A percentile compares a stretch with the other conserved stretches of the same genome.
Conservation (phyloP, 306 rosid genomes). For the Sindora glabra region DNA sequence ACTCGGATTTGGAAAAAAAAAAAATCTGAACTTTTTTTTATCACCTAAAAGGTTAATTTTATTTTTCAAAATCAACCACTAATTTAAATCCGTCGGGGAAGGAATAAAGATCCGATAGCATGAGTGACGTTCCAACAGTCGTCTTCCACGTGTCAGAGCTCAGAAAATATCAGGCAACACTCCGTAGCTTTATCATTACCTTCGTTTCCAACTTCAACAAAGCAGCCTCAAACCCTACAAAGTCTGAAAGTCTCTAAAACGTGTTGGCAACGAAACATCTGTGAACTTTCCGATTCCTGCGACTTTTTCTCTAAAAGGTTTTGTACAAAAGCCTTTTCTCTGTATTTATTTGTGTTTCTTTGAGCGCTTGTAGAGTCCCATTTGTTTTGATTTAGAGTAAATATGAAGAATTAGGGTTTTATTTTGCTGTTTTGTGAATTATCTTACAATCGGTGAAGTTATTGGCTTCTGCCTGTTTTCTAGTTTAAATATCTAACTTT, state of each 20-base stretch:
- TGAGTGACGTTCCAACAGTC: conserved; percentile 10
- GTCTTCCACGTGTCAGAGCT: conserved; percentile 10
- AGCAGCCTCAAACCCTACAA: not conserved
- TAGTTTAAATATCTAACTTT: conserved; percentile 4
- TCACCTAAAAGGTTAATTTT: too few species aligned
- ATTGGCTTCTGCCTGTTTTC: not conserved
- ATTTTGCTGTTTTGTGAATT: not conserved
- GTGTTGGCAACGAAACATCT: not conserved
- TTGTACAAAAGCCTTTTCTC: not conserved
- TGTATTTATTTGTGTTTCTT: not conserved
- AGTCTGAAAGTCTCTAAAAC: not conserved
- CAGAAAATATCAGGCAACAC: not conserved
- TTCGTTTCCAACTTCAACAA: not conserved
- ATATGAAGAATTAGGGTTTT: not conserved
- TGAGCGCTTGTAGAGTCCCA: not conserved
- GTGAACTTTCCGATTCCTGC: not conserved
- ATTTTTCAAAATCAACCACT: too few species aligned
- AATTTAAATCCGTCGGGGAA: too few species aligned
- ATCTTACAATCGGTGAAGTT: conserved; percentile 4
- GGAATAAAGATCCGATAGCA: not conserved
- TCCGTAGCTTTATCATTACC: not conserved
- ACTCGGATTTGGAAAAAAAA: too few species aligned
- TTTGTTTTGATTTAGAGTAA: not conserved
- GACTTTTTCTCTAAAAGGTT: not conserved
- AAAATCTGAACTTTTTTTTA: too few species aligned